Evolutionary conservation across 2,329 filamentous ascomycete genomes (phyloP).

Genomic region (Chaetomium sp.): DNA sequence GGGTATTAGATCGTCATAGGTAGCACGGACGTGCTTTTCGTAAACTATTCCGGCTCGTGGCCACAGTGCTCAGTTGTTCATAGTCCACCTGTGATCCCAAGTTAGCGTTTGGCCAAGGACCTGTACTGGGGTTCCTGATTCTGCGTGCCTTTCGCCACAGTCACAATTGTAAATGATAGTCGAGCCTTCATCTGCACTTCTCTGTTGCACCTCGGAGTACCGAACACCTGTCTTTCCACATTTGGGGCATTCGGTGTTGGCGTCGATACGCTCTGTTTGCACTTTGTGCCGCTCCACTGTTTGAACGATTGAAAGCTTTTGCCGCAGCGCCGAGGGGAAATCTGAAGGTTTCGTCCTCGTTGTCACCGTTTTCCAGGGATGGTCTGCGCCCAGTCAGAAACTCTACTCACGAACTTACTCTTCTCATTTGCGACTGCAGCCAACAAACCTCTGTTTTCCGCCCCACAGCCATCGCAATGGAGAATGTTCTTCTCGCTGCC

Average conservation of each 20-base stretch:
- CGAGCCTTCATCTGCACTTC: constrained; percentile 89
- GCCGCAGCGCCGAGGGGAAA: constrained; percentile 82
- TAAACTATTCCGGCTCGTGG: not conserved
- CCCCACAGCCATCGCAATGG: constrained; percentile 78
- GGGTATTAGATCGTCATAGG: constrained; percentile 4
- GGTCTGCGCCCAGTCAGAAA: constrained; percentile 14
- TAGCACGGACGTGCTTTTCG: constrained; percentile 5
- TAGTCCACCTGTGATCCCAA: constrained; percentile 18
- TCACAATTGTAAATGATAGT: constrained; percentile 88
- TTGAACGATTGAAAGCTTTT: constrained; percentile 83
- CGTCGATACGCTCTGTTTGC: constrained; percentile 57
- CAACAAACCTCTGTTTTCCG: constrained; percentile 68
- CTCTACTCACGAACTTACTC: not conserved
- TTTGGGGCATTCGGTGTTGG: constrained; percentile 68
- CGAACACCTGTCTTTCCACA: constrained; percentile 78
- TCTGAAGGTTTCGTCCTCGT: constrained; percentile 83
- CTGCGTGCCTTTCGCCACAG: constrained; percentile 71
- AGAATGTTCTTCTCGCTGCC: constrained; percentile 70
- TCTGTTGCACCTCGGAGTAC: constrained; percentile 77
- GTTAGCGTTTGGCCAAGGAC: constrained; percentile 11
- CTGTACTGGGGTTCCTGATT: not conserved
- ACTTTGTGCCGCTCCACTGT: constrained; percentile 71
- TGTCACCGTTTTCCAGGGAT: constrained; percentile 47
- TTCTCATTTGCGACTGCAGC: not conserved
- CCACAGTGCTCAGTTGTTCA: constrained; percentile 23